Evolutionary conservation across 176 grass and related monocot species (phyloP).

Genomic region (Elymus sibiricus): DNA sequence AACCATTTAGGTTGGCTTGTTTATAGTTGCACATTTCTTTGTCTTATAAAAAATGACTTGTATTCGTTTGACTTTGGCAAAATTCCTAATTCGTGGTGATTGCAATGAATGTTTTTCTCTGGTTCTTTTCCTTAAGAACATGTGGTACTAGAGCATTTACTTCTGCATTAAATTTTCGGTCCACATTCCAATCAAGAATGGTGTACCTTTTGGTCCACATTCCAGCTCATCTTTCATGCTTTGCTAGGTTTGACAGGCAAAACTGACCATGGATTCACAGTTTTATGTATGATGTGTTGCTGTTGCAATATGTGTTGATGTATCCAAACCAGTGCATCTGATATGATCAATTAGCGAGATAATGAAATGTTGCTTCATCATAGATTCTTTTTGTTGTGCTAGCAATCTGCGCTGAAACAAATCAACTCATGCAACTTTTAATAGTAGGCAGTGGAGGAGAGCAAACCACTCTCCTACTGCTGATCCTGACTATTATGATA

Average conservation of each 20-base stretch:
- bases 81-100: not conserved
- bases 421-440: not conserved
- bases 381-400: constrained; percentile 3
- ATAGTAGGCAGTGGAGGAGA: not conserved
- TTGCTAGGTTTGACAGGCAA: constrained; percentile 1
- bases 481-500: not conserved
- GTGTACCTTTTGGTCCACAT: not conserved
- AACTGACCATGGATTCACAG: not conserved
- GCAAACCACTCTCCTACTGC: not conserved
- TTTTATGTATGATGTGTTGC: not conserved
- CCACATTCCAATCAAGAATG: not conserved
- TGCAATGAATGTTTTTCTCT: not conserved
- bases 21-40: not conserved
- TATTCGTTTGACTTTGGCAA: constrained; percentile 10
- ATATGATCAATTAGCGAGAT: not conserved
- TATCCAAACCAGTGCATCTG: not conserved
- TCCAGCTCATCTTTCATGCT: not conserved
- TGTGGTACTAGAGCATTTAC: constrained; percentile 1
- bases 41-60: constrained; percentile 5
- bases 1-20: not conserved
- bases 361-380: not conserved
- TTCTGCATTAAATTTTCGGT: constrained; percentile 12
- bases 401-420: not conserved
- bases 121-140: not conserved
- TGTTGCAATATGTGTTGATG: not conserved